Base-by-base conservation (phyloP, 352 stramenopile genomes). In the Globisporangium okanoganense region DNA sequence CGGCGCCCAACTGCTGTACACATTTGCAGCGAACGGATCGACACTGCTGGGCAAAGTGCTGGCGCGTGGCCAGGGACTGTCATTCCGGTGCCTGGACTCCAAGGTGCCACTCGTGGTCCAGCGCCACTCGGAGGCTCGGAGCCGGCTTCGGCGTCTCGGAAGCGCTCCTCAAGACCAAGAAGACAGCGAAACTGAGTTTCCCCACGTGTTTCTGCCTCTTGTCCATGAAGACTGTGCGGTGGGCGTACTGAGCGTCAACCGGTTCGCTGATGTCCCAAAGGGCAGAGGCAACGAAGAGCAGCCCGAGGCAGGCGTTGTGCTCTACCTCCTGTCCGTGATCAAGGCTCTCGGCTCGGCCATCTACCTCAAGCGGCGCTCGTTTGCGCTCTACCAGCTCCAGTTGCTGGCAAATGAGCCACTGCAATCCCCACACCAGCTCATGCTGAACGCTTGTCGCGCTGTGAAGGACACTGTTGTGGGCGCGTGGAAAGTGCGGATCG, bases 171-270 rank as follows among this genome's bases (percentile, higher is more conserved):
- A 51, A 14, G 24, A 31, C 10, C 5, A 44, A 12, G 25, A 35
- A 6, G 13, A 2, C 22, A n/a, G n/a, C n/a, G 61, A 69, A 3
- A 8, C 27, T 4, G 60, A 70, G 7, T 75, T 87, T 0, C 81
- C 81, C n/a, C 83, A 73, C 44, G 62, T 91, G 0, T 83, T 91
- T 13, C 20, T 92, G 3, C 82, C 85, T 29, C 67, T 94, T 2
- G 25, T 88, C 2, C 72, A 94, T 54, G 79, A 94, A 31, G 85
- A 91, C 43, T 74, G 65, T 7, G 62, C 56, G 7, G 55, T 94
- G 5, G 85, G 85, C 6, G 66, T 92, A 0, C 54, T 94, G 12
- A 81, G 71, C n/a, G 64, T 92, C 1, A 80, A 85, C 51, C 67
- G 69, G 0, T 92, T 94, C 61, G 29, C 63, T 0, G 61, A 72